Base-by-base conservation (phyloP, 176 grass and related monocot genomes). In the Microstegium vimineum region DNA sequence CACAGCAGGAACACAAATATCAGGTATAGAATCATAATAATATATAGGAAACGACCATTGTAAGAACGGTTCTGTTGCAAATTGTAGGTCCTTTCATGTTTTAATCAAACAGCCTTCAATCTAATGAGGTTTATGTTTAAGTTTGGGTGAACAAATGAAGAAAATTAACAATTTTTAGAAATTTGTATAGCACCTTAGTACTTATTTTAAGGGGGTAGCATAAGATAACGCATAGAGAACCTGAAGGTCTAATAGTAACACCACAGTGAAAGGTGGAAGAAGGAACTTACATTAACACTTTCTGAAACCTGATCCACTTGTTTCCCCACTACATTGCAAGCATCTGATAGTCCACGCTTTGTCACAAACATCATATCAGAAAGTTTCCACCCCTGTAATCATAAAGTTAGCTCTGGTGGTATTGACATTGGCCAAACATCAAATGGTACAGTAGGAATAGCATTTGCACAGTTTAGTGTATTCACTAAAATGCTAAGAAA, bases 321-420 rank as follows among this genome's bases (percentile, higher is more conserved):
- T 89, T 88, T 98, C 8, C 92, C 92, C 33, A 94, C 92, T 62
- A 72, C 82, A 63, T 81, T 89, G 51, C 84, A 91, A 69, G 92
- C 90, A 94, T 95, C 86, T 80, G 92, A 81, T 67, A 98, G 86
- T 1, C 95, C 87, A 62, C 82, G 90, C 72, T 84, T 94, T 1
- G 92, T 98, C 79, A 93, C 92, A 93, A 98, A 98, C 92, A 98
- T 98, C 84, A 98, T 84, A 86, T 95, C 95, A 78, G 90, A 90
- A 76, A 98, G 82, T 51, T 94, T 95, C 95, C 95, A 98, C 33
- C 92, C 90, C 95, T 98, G 76, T 46, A 74, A 80, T 76, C 62
- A 81, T 20, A 26, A 2, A 38, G 66, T 81, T 80, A 87, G 76
- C 51, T 71, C 71, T 75, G 73, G 64, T 75, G 66, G 49, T 88